Evolutionary conservation across 345 rosid species (phyloP).

Genomic region (Iberis pinnata): DNA sequence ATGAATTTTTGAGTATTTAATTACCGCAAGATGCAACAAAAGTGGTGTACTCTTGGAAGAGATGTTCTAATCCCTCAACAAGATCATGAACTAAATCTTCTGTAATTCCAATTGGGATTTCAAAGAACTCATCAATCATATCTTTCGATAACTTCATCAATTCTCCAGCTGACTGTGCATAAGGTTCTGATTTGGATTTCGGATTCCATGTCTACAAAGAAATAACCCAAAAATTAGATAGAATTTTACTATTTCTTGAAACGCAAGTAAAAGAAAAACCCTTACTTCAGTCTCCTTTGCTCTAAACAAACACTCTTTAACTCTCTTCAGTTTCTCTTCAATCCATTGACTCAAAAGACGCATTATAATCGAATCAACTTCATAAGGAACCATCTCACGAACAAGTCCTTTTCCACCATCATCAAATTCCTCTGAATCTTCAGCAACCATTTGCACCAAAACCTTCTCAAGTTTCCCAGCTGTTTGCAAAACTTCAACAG

Average conservation of each 20-base stretch:
- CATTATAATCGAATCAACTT: slow-evolving; percentile 53
- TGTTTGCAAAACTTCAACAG: slow-evolving; percentile 50
- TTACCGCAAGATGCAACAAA: slow-evolving; percentile 81
- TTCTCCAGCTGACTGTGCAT: slow-evolving; percentile 66
- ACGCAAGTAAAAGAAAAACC: no score
- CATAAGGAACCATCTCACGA: slow-evolving; percentile 77
- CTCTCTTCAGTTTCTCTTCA: slow-evolving; percentile 42
- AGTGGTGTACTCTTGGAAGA: slow-evolving; percentile 60
- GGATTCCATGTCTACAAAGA: slow-evolving; percentile 80
- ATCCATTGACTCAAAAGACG: slow-evolving; percentile 53
- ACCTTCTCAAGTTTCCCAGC: slow-evolving; percentile 76
- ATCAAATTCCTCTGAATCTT: slow-evolving; percentile 72
- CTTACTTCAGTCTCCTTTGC: slow-evolving; percentile 75
- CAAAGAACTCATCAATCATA: slow-evolving; percentile 65
- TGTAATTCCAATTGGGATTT: slow-evolving; percentile 66
- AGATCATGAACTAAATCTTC: slow-evolving; percentile 67
- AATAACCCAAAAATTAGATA: no score
- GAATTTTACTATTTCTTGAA: no score
- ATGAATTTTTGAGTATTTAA: no score
- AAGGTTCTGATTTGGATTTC: slow-evolving; percentile 81
- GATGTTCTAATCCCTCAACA: slow-evolving; percentile 53
- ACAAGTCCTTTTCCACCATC: slow-evolving; percentile 85
- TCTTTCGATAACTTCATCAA: slow-evolving; percentile 55
- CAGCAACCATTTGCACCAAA: slow-evolving; percentile 75
- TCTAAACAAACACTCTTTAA: slow-evolving; percentile 39